Evolutionary conservation across 805 yeast species (phyloP), one percentile per base, ranked within the genome.

Genomic region (Kazachstania psychrophila): DNA sequence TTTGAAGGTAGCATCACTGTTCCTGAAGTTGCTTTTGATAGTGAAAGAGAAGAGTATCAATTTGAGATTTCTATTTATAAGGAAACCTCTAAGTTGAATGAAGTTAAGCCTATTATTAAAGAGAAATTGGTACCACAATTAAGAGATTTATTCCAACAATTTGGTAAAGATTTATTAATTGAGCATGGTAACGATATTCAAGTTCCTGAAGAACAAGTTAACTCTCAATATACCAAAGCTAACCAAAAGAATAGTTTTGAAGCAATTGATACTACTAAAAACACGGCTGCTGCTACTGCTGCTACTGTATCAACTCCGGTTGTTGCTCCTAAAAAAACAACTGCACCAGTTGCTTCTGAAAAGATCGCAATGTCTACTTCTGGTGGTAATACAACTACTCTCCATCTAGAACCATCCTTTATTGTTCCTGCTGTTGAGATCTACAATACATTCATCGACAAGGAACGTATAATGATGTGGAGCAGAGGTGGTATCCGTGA

Each of bases 1-100:
- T 76, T 75, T 34, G 63, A 66, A 31, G 99, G 98, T 20, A 68
- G 80, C 14, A 78, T 92, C 38, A 72, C 77, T 6, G 64, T 92
- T 35, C 99, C 98, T 5, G 98, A 92, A 59, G 71, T 92, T 41
- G 89, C 96, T 6, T 92, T 92, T 61, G 97, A 92, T 58, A 75
- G 94, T 8, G 92, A 80, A 36, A 71, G 64, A 18, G 88, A 80
- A 42, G 96, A 87, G 46, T 81, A 78, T 51, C 96, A 85, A 58
- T 92, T 89, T 56, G 81, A 79, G 35, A 70, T 87, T 36, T 69
- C 80, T 17, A 69, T 87, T 29, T 72, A 71, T 51, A 66, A 66
- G 43, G 73, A 70, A 40, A 67, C 65, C 5, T 71, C 72, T 41
- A 80, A 77, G 43, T 64, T 60, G 43, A 51, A 66, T 17, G 68